phyloP scores from a whole-genome alignment of 1,139 yeast genomes.

The Yamadazyma sp. region DNA sequence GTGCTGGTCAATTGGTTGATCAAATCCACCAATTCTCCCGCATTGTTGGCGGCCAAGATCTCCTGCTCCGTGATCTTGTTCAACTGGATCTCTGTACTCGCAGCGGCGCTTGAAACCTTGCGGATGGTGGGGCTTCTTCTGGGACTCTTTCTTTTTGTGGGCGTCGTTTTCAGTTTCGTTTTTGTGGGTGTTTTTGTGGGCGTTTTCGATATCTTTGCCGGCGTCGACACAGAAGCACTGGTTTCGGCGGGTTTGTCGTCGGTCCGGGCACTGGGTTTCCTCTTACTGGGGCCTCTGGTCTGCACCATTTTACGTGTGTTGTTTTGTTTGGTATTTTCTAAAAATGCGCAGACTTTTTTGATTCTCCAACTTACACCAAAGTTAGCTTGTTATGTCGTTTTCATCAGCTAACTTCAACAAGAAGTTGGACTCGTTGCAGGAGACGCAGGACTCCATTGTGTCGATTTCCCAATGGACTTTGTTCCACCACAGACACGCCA shows the following conservation, averaged over 20 bases:
- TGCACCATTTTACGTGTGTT: slow-evolving; percentile 14
- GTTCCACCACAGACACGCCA: slow-evolving; percentile 70
- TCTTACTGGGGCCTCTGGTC: slow-evolving; percentile 15
- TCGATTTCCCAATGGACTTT: slow-evolving; percentile 83
- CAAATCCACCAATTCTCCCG: slow-evolving; percentile 29
- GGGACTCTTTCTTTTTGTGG: slow-evolving; percentile 1
- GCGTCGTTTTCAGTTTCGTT: slow-evolving; percentile 3
- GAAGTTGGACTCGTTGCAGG: slow-evolving; percentile 63
- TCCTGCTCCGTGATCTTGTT: slow-evolving; percentile 32
- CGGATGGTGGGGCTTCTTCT: slow-evolving; percentile 3
- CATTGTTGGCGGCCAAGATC: slow-evolving; percentile 26
- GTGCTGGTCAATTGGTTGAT: slow-evolving; percentile 35
- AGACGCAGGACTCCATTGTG: slow-evolving; percentile 81
- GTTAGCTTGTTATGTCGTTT: slow-evolving; percentile 54
- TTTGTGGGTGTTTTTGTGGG: slow-evolving; percentile 8
- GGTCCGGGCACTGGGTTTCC: slow-evolving; percentile 6
- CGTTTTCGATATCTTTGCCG: too few relatives aligned
- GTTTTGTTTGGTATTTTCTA: not conserved
- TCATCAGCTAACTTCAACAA: slow-evolving; percentile 53
- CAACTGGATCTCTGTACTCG: slow-evolving; percentile 6
- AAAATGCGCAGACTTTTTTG: too few relatives aligned
- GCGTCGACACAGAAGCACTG: slow-evolving; percentile 1
- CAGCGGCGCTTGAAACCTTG: slow-evolving; percentile 3
- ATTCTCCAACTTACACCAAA: not conserved
- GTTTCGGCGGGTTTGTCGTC: not conserved